Conservation (phyloP, 768 basidiomycete species). For the Nidularia sp. region DNA sequence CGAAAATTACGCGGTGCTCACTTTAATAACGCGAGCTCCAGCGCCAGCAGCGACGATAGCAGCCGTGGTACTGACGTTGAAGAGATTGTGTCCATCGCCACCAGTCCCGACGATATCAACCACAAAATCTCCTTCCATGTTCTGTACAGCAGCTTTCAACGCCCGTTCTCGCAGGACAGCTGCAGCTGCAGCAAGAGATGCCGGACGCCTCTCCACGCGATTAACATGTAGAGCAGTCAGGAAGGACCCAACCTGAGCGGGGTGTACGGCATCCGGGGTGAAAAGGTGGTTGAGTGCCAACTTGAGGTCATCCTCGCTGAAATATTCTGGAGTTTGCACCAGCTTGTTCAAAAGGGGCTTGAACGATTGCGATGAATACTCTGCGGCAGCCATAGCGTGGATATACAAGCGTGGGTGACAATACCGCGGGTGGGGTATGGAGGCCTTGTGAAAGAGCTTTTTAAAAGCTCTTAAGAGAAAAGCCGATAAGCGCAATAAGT, state of each 20-base stretch:
- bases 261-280: conserved; percentile 56
- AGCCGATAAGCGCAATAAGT: too few relatives aligned
- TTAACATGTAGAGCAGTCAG: conserved; percentile 81
- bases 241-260: conserved; percentile 85
- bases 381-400: background rate
- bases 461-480: too few relatives aligned
- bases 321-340: conserved; percentile 76
- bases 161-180: conserved; percentile 67
- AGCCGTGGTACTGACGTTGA: conserved; percentile 95
- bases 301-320: conserved; percentile 72
- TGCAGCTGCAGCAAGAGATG: conserved; percentile 78
- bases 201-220: conserved; percentile 70
- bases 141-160: conserved; percentile 55
- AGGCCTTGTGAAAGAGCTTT: background rate
- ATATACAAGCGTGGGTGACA: background rate
- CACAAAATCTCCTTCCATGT: conserved; percentile 64
- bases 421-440: background rate
- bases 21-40: conserved; percentile 91
- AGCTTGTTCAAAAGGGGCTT: conserved; percentile 75
- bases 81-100: conserved; percentile 93
- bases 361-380: conserved; percentile 50
- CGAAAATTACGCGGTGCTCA: conserved; percentile 21
- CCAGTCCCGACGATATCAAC: conserved; percentile 91
- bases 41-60: conserved; percentile 93
- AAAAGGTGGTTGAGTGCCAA: conserved; percentile 72